Evolutionary conservation across 2,329 filamentous ascomycete genomes (phyloP).

Genomic region (Penicillium sclerotigenum): DNA sequence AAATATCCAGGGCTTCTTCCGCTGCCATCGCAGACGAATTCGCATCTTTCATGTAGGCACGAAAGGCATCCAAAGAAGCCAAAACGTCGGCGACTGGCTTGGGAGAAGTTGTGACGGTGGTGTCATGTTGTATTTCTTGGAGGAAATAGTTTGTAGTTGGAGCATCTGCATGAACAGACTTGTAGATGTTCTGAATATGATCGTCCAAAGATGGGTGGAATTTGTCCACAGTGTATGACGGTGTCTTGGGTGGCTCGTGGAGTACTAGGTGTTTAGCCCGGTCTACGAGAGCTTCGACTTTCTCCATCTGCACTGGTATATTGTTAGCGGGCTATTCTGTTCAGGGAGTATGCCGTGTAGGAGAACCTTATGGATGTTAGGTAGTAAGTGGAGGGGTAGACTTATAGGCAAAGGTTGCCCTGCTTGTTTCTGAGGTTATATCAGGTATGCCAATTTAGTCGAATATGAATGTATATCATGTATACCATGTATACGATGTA

Average conservation of each 20-base stretch:
- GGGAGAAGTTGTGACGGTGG: neutral
- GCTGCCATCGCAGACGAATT: conserved; percentile 44
- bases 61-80: conserved; percentile 43
- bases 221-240: conserved; percentile 7
- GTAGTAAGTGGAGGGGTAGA: neutral
- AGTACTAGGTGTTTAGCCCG: conserved; percentile 18
- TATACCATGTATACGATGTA: too few species aligned
- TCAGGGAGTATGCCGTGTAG: neutral
- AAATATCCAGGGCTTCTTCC: conserved; percentile 54
- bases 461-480: too few species aligned
- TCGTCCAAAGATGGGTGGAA: conserved; percentile 34
- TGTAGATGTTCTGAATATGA: conserved; percentile 37
- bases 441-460: too few species aligned
- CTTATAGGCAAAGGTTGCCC: neutral
- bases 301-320: conserved; percentile 13
- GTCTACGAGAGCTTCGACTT: conserved; percentile 20
- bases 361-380: neutral
- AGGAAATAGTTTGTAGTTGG: conserved; percentile 25
- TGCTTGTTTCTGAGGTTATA: neutral
- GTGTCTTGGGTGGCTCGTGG: conserved; percentile 1
- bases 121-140: conserved; percentile 23
- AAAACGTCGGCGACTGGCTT: conserved; percentile 17
- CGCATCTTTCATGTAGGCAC: conserved; percentile 48
- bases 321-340: neutral
- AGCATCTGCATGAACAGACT: conserved; percentile 21